Percentiles rank a stretch among this genome's conserved stretches.
Conservation (phyloP, 176 grass and related monocot genomes). For the Avena eriantha region DNA sequence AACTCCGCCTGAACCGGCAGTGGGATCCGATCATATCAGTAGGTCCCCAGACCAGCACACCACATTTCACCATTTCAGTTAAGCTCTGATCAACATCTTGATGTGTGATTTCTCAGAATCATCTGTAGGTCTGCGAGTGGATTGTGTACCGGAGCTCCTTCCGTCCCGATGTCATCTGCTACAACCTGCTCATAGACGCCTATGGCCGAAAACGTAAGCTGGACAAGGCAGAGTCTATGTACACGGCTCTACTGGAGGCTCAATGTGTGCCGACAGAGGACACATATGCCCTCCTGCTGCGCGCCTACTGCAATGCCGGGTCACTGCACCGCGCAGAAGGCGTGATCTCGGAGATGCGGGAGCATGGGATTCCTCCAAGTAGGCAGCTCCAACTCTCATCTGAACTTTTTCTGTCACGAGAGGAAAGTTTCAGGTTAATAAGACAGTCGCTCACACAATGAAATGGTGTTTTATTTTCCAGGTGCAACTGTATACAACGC, state of each 20-base stretch:
- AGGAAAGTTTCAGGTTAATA: neutral
- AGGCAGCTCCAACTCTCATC: neutral
- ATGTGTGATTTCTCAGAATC: slow-evolving; percentile 48
- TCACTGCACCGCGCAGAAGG: slow-evolving; percentile 73
- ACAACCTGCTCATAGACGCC: slow-evolving; percentile 88
- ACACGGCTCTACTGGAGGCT: slow-evolving; percentile 71
- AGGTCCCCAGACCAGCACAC: slow-evolving; percentile 30
- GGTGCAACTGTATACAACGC: slow-evolving; percentile 78
- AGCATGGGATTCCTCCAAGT: slow-evolving; percentile 73
- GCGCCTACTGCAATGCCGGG: slow-evolving; percentile 70
- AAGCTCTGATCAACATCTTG: slow-evolving; percentile 13
- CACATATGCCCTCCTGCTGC: slow-evolving; percentile 79
- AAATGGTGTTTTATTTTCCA: slow-evolving; percentile 21
- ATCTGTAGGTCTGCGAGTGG: slow-evolving; percentile 83
- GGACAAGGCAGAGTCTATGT: slow-evolving; percentile 70
- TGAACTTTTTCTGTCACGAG: neutral
- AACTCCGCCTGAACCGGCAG: slow-evolving; percentile 71
- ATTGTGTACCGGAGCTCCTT: slow-evolving; percentile 79
- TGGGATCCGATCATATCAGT: slow-evolving; percentile 78
- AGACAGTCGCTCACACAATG: neutral
- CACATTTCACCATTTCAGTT: neutral
- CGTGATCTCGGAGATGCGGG: slow-evolving; percentile 84
- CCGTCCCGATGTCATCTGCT: slow-evolving; percentile 74
- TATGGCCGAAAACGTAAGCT: slow-evolving; percentile 61
- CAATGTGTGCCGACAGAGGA: slow-evolving; percentile 89